Percentiles rank a stretch among this genome's conserved stretches.
Conservation (phyloP, 1,284 basidiomycete genomes). For the Pseudozyma sp. region DNA sequence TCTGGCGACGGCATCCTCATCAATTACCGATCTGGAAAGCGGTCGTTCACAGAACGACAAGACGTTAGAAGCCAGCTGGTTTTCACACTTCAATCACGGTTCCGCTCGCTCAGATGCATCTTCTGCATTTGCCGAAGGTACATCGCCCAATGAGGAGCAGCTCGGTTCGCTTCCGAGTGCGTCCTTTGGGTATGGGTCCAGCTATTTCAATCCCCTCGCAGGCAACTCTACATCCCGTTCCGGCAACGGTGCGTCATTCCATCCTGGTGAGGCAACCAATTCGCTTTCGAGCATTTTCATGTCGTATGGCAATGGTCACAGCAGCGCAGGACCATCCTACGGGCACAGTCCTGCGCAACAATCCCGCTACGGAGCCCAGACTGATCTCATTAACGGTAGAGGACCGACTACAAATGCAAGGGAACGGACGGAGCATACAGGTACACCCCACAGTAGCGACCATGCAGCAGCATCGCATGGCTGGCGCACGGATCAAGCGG, state of each 20-base stretch:
- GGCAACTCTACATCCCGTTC: constrained; percentile 39
- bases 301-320: constrained; percentile 22
- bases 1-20: background rate
- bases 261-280: constrained; percentile 29
- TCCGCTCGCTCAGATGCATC: constrained; percentile 34
- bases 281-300: constrained; percentile 46
- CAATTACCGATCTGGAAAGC: background rate
- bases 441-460: constrained; percentile 17
- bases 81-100: constrained; percentile 34
- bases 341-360: constrained; percentile 6
- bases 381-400: constrained; percentile 5
- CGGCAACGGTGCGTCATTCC: constrained; percentile 15
- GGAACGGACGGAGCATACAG: constrained; percentile 7
- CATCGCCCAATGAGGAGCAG: constrained; percentile 26
- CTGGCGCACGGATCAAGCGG: constrained; percentile 11
- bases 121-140: constrained; percentile 30
- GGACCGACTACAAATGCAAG: constrained; percentile 4
- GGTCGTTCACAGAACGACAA: constrained; percentile 8
- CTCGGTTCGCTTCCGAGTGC: constrained; percentile 13
- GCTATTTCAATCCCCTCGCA: constrained; percentile 42
- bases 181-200: constrained; percentile 41
- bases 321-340: background rate
- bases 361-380: background rate
- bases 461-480: constrained; percentile 1
- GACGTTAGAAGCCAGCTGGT: constrained; percentile 35